Evolutionary conservation across 176 grass and related monocot genomes (phyloP), one percentile per base, ranked within the genome.

Genomic region (Musa schizocarpa): DNA sequence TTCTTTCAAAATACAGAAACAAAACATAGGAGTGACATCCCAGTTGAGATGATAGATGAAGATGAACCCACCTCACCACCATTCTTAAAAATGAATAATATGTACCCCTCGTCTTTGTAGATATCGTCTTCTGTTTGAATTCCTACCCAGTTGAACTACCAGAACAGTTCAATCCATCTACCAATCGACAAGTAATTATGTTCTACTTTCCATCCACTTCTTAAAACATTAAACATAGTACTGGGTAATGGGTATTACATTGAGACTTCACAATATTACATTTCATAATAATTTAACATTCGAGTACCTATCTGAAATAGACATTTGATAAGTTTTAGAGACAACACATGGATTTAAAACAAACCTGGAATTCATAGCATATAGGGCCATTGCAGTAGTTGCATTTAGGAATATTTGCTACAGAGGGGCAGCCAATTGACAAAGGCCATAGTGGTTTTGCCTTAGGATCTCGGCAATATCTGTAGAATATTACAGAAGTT

Each of bases 341-440:
- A 78, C 72, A 76, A 79, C 77, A 65, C 52, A 72, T 48, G 71
- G 13, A 57, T 58, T 16, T 13, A 13, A 27, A 3, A 26, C 80
- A 63, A 81, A 94, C 95, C 94, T 98, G 95, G 82, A 98, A 98
- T 84, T 98, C 95, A 62, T 87, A 98, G 79, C 86, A 76, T 52
- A 93, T 68, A 69, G 94, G 82, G 20, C 86, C 88, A 83, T 87
- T 89, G 77, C 94, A 98, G 53, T 91, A 85, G 73, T 72, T 74
- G 77, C 90, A 98, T 74, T 76, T 69, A 79, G 88, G 90, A 56
- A 98, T 87, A 65, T 91, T 84, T 13, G 54, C 78, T 68, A 69
- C 81, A 59, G 90, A 89, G 27, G 86, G 88, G 27, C 80, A 74
- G 19, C 90, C 90, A 78, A 80, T 73, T 59, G 82, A 93, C 68